Percentiles rank a stretch among this genome's conserved stretches.
Evolutionary conservation across 768 basidiomycete genomes (phyloP).

Genomic region (Serendipita indica): DNA sequence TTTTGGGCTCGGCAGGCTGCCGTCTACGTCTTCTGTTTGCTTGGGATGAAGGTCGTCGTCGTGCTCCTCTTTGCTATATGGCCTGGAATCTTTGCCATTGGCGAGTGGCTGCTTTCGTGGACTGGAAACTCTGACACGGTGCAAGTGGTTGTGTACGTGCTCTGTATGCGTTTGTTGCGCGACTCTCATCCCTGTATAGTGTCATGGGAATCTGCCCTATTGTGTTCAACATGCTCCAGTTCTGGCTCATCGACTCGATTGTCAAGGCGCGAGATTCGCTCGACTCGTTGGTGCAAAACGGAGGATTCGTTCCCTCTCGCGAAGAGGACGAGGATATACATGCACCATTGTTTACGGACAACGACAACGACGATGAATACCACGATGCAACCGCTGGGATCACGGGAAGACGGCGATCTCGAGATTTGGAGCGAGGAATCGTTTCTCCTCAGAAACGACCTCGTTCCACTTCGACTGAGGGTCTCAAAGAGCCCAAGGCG

Average conservation of each 20-base stretch:
- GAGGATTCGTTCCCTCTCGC: constrained; percentile 10
- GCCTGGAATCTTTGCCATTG: constrained; percentile 55
- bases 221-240: constrained; percentile 78
- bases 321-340: constrained; percentile 8
- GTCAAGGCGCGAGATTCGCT: constrained; percentile 42
- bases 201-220: constrained; percentile 84
- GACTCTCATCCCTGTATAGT: constrained; percentile 27
- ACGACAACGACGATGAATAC: constrained; percentile 14
- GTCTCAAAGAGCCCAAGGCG: constrained; percentile 6
- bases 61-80: constrained; percentile 55
- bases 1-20: constrained; percentile 67
- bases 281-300: no score
- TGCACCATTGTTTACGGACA: constrained; percentile 9
- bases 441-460: not conserved
- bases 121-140: constrained; percentile 45
- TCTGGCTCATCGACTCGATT: constrained; percentile 90
- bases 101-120: constrained; percentile 81
- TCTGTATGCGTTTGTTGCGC: no score
- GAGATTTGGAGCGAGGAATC: constrained; percentile 4
- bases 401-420: constrained; percentile 4
- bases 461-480: constrained; percentile 7
- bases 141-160: constrained; percentile 67
- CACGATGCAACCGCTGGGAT: no score
- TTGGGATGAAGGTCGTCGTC: constrained; percentile 87
- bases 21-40: constrained; percentile 67